Conservation (phyloP, 352 stramenopile species). For the Aphanomyces invadans region DNA sequence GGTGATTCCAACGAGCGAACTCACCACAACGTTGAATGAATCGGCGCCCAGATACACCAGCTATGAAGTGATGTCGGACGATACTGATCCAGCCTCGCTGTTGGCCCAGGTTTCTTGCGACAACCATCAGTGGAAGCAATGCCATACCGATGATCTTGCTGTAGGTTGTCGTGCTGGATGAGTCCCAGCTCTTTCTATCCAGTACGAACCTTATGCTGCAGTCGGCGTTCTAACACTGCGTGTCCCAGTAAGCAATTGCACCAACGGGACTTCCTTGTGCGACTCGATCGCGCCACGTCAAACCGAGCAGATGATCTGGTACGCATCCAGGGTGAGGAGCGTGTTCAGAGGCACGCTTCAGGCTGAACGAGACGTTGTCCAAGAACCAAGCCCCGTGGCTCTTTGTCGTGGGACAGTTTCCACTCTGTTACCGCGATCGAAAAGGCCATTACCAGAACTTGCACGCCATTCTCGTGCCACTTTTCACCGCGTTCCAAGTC, state of each 20-base stretch:
- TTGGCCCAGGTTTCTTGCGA: background rate
- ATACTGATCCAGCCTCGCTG: background rate
- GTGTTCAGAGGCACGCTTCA: background rate
- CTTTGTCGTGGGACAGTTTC: background rate
- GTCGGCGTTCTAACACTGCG: background rate
- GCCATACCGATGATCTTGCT: background rate
- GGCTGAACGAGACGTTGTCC: background rate
- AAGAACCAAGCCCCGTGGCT: background rate
- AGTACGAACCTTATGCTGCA: background rate
- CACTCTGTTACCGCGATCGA: background rate
- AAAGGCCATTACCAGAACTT: background rate
- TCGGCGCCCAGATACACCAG: background rate
- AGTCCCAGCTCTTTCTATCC: background rate
- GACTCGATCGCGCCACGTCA: background rate
- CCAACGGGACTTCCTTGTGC: background rate
- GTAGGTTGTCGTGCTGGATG: constrained; percentile 3
- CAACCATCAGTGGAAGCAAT: background rate
- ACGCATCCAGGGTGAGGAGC: background rate
- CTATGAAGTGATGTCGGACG: background rate
- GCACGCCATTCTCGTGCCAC: background rate
- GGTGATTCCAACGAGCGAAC: background rate
- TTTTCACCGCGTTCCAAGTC: background rate
- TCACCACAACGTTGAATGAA: background rate
- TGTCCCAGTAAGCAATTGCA: background rate
- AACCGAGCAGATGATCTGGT: background rate